Evolutionary conservation across 371 early-diverging fungal species (phyloP).

Genomic region (Apophysomyces ossiformis): DNA sequence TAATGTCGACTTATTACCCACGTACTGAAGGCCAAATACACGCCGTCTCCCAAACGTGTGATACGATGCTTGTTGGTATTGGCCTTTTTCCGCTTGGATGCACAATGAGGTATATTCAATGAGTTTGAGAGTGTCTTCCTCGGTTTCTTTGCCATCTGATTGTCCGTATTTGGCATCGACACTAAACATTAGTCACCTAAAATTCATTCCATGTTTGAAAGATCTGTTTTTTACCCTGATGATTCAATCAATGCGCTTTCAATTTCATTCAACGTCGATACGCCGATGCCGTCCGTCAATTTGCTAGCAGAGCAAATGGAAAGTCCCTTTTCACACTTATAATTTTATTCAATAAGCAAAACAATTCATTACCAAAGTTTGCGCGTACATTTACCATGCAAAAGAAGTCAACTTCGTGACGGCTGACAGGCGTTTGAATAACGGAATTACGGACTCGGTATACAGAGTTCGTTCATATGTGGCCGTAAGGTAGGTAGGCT

Average conservation of each 20-base stretch:
- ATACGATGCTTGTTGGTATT: constrained; percentile 20
- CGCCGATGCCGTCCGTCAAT: constrained; percentile 18
- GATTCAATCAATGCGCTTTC: constrained; percentile 19
- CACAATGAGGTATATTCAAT: constrained; percentile 23
- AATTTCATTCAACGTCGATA: background rate
- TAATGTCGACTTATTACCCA: constrained; percentile 18
- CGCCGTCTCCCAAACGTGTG: constrained; percentile 19
- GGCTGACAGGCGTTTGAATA: too few species aligned
- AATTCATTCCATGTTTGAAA: background rate
- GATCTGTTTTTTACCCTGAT: constrained; percentile 14
- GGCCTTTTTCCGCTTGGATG: constrained; percentile 19
- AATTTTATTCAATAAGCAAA: too few species aligned
- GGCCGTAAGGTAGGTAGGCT: too few species aligned
- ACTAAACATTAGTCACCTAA: background rate
- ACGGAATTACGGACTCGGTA: too few species aligned
- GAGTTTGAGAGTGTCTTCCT: constrained; percentile 26
- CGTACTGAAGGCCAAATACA: constrained; percentile 21
- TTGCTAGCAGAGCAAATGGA: constrained; percentile 7
- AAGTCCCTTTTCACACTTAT: constrained; percentile 22
- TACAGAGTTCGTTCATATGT: too few species aligned
- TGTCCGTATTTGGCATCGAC: background rate
- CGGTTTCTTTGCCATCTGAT: constrained; percentile 14
- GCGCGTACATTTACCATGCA: too few species aligned
- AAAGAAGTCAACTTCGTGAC: too few species aligned
- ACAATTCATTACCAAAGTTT: too few species aligned